A percentile compares a stretch with the other conserved stretches of the same genome.
Evolutionary conservation across 495 filamentous ascomycete species (phyloP).

Genomic region (Annulohypoxylon bovei): DNA sequence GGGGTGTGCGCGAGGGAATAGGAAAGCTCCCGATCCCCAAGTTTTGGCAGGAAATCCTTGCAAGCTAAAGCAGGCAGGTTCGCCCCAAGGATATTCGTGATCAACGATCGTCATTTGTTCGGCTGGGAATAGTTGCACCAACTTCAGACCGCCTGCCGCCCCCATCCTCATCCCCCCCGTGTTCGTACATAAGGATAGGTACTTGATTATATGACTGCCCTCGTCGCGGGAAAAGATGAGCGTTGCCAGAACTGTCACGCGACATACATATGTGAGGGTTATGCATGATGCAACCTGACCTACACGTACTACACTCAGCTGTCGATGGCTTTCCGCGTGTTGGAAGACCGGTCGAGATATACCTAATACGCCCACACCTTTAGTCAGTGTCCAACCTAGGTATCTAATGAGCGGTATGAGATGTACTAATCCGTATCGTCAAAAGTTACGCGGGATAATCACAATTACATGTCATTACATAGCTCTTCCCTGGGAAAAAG

Average conservation of each 20-base stretch:
- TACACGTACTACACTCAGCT: slow-evolving; percentile 17
- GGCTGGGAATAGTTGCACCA: slow-evolving; percentile 32
- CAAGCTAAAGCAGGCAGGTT: slow-evolving; percentile 28
- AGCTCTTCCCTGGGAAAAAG: not conserved
- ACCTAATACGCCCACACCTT: slow-evolving; percentile 29
- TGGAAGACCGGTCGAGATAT: slow-evolving; percentile 9
- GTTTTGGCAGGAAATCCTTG: not conserved
- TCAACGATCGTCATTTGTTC: slow-evolving; percentile 32
- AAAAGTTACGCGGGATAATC: slow-evolving; percentile 33
- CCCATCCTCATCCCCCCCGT: not conserved
- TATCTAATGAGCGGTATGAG: slow-evolving; percentile 30
- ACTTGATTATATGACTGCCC: slow-evolving; percentile 5
- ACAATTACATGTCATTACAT: slow-evolving; percentile 9
- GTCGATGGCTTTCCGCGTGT: not conserved
- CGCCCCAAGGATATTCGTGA: slow-evolving; percentile 18
- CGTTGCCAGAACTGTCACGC: slow-evolving; percentile 39
- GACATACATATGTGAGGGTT: slow-evolving; percentile 39
- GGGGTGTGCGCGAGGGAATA: slow-evolving; percentile 12
- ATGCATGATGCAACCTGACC: slow-evolving; percentile 43
- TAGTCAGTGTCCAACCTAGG: not conserved
- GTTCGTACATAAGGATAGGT: not conserved
- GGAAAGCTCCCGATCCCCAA: slow-evolving; percentile 13
- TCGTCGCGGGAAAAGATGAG: slow-evolving; percentile 29
- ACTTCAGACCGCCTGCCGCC: slow-evolving; percentile 18
- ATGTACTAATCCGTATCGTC: not conserved